Evolutionary conservation across 371 early-diverging fungal genomes (phyloP).

Genomic region (Apophysomyces variabilis): DNA sequence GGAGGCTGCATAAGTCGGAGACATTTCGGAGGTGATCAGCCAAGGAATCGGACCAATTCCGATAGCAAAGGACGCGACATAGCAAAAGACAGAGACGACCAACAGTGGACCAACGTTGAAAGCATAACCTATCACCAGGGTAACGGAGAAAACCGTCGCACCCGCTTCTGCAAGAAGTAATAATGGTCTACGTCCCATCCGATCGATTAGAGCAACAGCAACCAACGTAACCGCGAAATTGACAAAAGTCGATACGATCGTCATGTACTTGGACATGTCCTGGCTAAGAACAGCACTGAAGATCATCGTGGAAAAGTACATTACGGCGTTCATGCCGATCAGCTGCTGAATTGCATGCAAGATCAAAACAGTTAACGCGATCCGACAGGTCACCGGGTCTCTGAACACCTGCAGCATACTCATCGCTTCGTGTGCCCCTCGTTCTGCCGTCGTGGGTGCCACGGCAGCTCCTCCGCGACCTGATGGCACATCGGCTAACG

Average conservation of each 20-base stretch:
- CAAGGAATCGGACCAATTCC: conserved; percentile 88
- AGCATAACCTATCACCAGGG: conserved; percentile 63
- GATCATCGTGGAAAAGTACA: conserved; percentile 80
- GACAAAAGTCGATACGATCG: conserved; percentile 62
- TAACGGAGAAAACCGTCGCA: conserved; percentile 57
- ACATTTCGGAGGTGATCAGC: conserved; percentile 73
- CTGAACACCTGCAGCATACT: conserved; percentile 35
- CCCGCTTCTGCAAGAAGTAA: conserved; percentile 67
- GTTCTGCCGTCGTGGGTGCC: not conserved
- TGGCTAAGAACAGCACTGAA: conserved; percentile 47
- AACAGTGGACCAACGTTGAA: conserved; percentile 54
- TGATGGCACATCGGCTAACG: not conserved
- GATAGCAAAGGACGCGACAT: conserved; percentile 80
- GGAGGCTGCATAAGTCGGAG: conserved; percentile 66
- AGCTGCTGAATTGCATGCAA: conserved; percentile 75
- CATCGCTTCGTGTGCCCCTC: conserved; percentile 24
- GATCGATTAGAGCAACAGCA: conserved; percentile 69
- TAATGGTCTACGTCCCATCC: conserved; percentile 70
- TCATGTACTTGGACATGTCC: conserved; percentile 60
- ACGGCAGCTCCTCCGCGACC: conserved; percentile 6
- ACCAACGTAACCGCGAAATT: conserved; percentile 63
- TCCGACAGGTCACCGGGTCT: conserved; percentile 47
- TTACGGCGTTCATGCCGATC: conserved; percentile 85
- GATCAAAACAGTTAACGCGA: conserved; percentile 48
- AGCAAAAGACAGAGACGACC: conserved; percentile 70